Conservation (phyloP, 306 rosid genomes). For the Prunus mume region DNA sequence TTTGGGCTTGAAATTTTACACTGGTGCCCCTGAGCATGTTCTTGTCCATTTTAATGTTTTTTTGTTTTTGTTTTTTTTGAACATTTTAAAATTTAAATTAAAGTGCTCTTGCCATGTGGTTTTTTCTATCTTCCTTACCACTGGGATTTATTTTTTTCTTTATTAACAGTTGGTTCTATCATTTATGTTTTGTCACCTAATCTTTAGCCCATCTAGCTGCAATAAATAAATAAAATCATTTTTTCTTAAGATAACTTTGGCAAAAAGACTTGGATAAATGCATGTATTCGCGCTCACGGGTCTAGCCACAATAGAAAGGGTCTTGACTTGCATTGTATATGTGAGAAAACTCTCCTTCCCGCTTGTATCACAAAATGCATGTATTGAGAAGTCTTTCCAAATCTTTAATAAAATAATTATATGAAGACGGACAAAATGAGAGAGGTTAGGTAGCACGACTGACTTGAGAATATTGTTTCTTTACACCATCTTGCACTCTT, state of each 20-base stretch:
- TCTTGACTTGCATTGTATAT: no score
- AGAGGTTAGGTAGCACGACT: not conserved
- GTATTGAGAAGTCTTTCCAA: no score
- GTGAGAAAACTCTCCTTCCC: fast-evolving
- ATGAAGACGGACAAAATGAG: no score
- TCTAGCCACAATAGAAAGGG: no score
- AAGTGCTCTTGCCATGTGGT: not conserved
- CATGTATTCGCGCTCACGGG: not conserved
- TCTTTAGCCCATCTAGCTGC: not conserved
- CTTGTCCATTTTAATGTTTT: not conserved
- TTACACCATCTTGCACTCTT: no score
- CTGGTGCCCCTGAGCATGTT: not conserved
- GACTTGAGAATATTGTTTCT: not conserved
- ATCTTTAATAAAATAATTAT: no score
- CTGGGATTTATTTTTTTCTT: not conserved
- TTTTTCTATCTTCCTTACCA: not conserved
- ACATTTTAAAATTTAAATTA: not conserved
- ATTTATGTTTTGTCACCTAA: no score
- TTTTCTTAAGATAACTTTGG: not conserved
- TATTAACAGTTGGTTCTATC: not conserved
- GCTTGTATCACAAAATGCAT: no score
- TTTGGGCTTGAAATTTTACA: not conserved
- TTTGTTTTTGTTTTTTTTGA: not conserved
- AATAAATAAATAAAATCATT: not conserved
- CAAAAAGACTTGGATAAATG: not conserved